Percentiles rank a stretch among this genome's conserved stretches.
Conservation (phyloP, 331 rosid species). For the Spiraea crenata region DNA sequence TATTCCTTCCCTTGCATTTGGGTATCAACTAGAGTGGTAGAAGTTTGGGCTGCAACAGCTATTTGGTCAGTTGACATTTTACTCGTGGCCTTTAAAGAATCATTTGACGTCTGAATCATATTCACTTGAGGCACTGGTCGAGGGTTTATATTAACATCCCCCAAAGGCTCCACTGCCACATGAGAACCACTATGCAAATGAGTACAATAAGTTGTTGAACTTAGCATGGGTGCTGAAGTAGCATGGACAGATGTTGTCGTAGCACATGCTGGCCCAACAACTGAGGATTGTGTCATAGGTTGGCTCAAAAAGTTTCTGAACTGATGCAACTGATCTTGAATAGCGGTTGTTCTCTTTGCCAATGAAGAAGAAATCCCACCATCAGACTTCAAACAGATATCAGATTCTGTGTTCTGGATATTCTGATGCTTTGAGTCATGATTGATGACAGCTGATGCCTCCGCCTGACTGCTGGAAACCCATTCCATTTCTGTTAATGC, state of each 20-base stretch:
- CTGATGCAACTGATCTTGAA: constrained; percentile 69
- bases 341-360: constrained; percentile 53
- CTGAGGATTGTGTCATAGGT: constrained; percentile 71
- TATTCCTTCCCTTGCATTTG: constrained; percentile 31
- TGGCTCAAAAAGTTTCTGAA: constrained; percentile 64
- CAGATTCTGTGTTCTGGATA: constrained; percentile 41
- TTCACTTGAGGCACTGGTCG: constrained; percentile 34
- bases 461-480: constrained; percentile 47
- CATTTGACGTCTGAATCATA: constrained; percentile 27
- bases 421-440: constrained; percentile 45
- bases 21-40: constrained; percentile 20
- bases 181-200: constrained; percentile 37
- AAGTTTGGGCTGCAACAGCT: constrained; percentile 38
- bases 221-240: constrained; percentile 77
- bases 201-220: constrained; percentile 59
- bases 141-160: constrained; percentile 36
- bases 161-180: constrained; percentile 37
- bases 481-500: constrained; percentile 94
- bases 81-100: constrained; percentile 34
- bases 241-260: constrained; percentile 83
- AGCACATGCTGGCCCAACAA: constrained; percentile 63
- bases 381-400: constrained; percentile 44
- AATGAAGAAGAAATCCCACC: constrained; percentile 52
- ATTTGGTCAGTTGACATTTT: constrained; percentile 39
- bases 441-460: constrained; percentile 46